phyloP scores from a whole-genome alignment of 768 basidiomycete genomes.

The Pleurotus sapidus region DNA sequence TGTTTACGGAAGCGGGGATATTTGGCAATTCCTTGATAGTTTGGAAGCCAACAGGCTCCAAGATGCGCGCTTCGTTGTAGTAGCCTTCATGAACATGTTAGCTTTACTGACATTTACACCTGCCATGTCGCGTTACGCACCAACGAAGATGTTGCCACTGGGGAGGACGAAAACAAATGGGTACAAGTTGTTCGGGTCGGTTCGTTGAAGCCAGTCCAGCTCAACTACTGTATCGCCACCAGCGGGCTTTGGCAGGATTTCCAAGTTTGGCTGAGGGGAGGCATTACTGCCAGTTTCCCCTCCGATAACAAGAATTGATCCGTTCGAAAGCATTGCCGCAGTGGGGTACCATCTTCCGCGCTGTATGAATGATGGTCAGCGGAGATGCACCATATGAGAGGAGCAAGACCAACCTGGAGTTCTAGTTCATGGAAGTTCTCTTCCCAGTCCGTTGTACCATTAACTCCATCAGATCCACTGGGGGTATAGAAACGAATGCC shows the following conservation, averaged over 20 bases:
- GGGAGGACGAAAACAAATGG: slow-evolving; percentile 76
- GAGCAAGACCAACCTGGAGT: slow-evolving; percentile 47
- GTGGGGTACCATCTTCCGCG: slow-evolving; percentile 72
- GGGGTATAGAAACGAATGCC: slow-evolving; percentile 76
- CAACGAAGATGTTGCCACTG: slow-evolving; percentile 65
- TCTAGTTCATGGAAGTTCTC: slow-evolving; percentile 56
- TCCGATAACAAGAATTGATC: slow-evolving; percentile 68
- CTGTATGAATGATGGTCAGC: slow-evolving; percentile 24
- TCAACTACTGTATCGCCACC: slow-evolving; percentile 62
- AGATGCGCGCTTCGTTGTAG: slow-evolving; percentile 78
- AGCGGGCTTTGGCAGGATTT: slow-evolving; percentile 63
- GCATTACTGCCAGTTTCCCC: slow-evolving; percentile 75
- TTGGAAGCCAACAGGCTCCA: slow-evolving; percentile 62
- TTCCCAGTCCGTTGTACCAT: slow-evolving; percentile 79
- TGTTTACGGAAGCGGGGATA: slow-evolving; percentile 71
- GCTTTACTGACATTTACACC: neutral
- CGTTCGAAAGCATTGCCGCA: slow-evolving; percentile 68
- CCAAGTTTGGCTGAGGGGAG: slow-evolving; percentile 61
- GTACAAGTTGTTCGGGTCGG: slow-evolving; percentile 80
- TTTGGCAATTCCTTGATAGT: slow-evolving; percentile 64
- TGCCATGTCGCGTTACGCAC: slow-evolving; percentile 32
- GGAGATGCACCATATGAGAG: neutral
- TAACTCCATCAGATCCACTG: slow-evolving; percentile 62
- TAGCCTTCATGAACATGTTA: slow-evolving; percentile 42
- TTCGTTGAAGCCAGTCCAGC: slow-evolving; percentile 65